A percentile compares a stretch with the other conserved stretches of the same genome.
Conservation (phyloP, 805 yeast species). For the Wickerhamiella sergipiensis region DNA sequence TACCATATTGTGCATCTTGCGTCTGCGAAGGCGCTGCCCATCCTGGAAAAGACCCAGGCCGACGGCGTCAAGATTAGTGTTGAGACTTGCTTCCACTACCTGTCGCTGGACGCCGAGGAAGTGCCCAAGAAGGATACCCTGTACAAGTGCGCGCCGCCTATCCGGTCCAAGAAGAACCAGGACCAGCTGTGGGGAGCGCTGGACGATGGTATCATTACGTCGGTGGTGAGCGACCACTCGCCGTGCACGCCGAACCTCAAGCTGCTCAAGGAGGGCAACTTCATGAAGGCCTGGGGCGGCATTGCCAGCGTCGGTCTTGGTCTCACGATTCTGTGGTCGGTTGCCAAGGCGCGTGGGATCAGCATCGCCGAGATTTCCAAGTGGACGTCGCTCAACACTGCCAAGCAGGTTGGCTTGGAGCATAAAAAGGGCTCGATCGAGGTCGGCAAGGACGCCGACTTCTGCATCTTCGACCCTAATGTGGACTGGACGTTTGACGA, state of each 20-base stretch:
- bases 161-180: slow-evolving; percentile 61
- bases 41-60: slow-evolving; percentile 49
- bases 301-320: slow-evolving; percentile 89
- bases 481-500: slow-evolving; percentile 32
- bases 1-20: slow-evolving; percentile 87
- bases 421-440: slow-evolving; percentile 60
- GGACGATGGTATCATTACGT: slow-evolving; percentile 45
- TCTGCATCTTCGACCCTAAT: slow-evolving; percentile 64
- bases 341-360: slow-evolving; percentile 37
- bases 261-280: slow-evolving; percentile 71
- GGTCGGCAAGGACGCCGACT: slow-evolving; percentile 78
- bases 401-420: slow-evolving; percentile 67
- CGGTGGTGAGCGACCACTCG: slow-evolving; percentile 91
- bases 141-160: slow-evolving; percentile 93
- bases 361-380: slow-evolving; percentile 46
- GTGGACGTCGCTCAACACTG: slow-evolving; percentile 77
- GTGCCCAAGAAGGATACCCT: slow-evolving; percentile 69
- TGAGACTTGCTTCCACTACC: slow-evolving; percentile 90
- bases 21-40: slow-evolving; percentile 66
- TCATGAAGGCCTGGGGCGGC: slow-evolving; percentile 94
- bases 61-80: slow-evolving; percentile 40
- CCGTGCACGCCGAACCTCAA: slow-evolving; percentile 91
- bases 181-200: slow-evolving; percentile 67
- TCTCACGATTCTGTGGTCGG: slow-evolving; percentile 59
- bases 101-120: slow-evolving; percentile 60